Evolutionary conservation across 805 yeast genomes (phyloP).

Genomic region (Cyberlindnera veronae): DNA sequence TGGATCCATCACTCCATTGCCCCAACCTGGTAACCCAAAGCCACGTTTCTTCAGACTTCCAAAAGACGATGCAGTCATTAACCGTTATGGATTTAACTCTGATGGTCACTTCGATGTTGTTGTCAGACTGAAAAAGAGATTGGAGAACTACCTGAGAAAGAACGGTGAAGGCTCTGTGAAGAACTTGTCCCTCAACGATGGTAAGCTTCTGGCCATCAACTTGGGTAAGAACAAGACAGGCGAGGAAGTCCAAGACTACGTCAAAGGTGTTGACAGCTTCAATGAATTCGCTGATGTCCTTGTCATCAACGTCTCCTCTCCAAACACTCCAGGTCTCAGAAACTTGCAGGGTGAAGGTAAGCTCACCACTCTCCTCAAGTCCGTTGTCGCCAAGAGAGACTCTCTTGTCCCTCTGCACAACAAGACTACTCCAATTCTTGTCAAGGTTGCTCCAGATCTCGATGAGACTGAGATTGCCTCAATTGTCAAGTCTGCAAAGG

Average conservation of each 20-base stretch:
- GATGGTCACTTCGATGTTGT: conserved; percentile 77
- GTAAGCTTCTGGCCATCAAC: conserved; percentile 74
- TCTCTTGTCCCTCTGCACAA: conserved; percentile 39
- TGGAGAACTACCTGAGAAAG: conserved; percentile 35
- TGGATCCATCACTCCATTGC: conserved; percentile 88
- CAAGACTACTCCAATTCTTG: conserved; percentile 72
- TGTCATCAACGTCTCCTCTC: conserved; percentile 89
- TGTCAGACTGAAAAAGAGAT: conserved; percentile 62
- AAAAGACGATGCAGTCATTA: conserved; percentile 85
- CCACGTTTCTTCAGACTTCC: conserved; percentile 89
- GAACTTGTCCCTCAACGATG: conserved; percentile 52
- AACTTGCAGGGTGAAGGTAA: conserved; percentile 77
- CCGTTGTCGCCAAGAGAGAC: conserved; percentile 71
- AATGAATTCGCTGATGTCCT: conserved; percentile 86
- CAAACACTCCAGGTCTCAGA: conserved; percentile 94
- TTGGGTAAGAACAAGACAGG: conserved; percentile 92
- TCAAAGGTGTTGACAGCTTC: conserved; percentile 75
- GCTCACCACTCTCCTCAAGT: conserved; percentile 59
- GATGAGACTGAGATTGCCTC: conserved; percentile 75
- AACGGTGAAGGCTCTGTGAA: conserved; percentile 23
- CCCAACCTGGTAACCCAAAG: conserved; percentile 93
- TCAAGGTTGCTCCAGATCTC: conserved; percentile 92
- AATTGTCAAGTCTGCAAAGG: conserved; percentile 76
- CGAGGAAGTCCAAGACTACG: conserved; percentile 84
- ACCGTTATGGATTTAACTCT: conserved; percentile 93